These are phyloP conservation scores for Dendrostoma leiphaemia DNA, from an alignment of 2,329 filamentous ascomycete genomes.

Conservation along the genomic window DNA sequence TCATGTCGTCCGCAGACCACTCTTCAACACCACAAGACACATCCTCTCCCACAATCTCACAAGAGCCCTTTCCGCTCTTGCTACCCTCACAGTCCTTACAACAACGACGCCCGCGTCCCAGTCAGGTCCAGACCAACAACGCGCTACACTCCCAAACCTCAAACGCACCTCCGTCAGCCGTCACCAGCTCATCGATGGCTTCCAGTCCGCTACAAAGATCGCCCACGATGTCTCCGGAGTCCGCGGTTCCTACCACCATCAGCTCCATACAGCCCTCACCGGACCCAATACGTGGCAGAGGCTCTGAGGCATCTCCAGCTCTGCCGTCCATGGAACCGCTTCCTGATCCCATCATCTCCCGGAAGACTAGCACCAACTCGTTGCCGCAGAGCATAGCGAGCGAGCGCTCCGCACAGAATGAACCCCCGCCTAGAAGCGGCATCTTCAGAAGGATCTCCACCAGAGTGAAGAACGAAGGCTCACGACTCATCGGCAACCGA, in stretches of 20 bases:
- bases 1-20: slow-evolving; percentile 31
- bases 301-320: slow-evolving; percentile 23
- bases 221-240: slow-evolving; percentile 56
- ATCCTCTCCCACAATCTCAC: slow-evolving; percentile 28
- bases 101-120: slow-evolving; percentile 42
- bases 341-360: slow-evolving; percentile 61
- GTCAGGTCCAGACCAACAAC: slow-evolving; percentile 47
- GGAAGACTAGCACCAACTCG: slow-evolving; percentile 59
- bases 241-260: slow-evolving; percentile 52
- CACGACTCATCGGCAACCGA: slow-evolving; percentile 41
- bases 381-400: slow-evolving; percentile 59
- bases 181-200: slow-evolving; percentile 55
- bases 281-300: slow-evolving; percentile 56
- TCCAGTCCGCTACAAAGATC: slow-evolving; percentile 56
- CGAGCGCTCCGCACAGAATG: slow-evolving; percentile 56
- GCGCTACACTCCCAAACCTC: slow-evolving; percentile 34
- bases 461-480: slow-evolving; percentile 64
- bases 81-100: slow-evolving; percentile 37
- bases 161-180: slow-evolving; percentile 48
- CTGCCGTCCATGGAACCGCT: slow-evolving; percentile 40
- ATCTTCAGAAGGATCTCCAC: slow-evolving; percentile 85
- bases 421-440: slow-evolving; percentile 34
- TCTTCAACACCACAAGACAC: slow-evolving; percentile 23
- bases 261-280: slow-evolving; percentile 68
- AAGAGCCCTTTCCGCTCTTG: slow-evolving; percentile 40